These are phyloP conservation scores for Paraphaeosphaeria minitans DNA, from an alignment of 2,329 filamentous ascomycete genomes.

Conservation along the genomic window DNA sequence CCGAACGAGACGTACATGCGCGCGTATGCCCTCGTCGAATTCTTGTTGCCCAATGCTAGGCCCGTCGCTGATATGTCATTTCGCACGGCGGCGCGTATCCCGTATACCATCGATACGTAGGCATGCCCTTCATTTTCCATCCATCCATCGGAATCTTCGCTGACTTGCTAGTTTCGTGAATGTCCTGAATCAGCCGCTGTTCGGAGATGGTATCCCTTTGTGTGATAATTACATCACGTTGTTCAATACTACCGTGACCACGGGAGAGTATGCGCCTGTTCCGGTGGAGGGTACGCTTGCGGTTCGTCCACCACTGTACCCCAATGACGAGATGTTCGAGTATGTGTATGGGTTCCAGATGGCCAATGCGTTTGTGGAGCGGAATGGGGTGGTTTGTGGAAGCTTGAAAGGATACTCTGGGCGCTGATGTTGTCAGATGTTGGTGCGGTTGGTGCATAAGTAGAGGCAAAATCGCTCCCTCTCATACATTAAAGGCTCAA, in stretches of 20 bases:
- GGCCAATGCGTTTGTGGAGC: conserved; percentile 49
- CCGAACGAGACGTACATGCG: conserved; percentile 20
- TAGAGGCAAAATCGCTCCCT: too few relatives aligned
- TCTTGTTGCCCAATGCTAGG: conserved; percentile 19
- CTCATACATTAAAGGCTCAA: too few relatives aligned
- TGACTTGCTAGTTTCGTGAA: conserved; percentile 48
- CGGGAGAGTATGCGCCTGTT: conserved; percentile 36
- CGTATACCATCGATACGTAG: conserved; percentile 18
- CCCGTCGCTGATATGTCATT: conserved; percentile 26
- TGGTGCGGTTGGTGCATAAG: too few relatives aligned
- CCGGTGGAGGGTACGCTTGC: conserved; percentile 41
- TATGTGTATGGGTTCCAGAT: conserved; percentile 43
- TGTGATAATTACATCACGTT: conserved; percentile 55
- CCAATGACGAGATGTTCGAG: conserved; percentile 30
- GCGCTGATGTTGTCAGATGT: background rate
- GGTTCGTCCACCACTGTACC: conserved; percentile 35
- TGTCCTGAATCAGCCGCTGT: conserved; percentile 61
- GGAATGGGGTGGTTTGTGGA: conserved; percentile 43
- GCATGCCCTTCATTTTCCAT: conserved; percentile 49
- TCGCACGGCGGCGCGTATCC: conserved; percentile 23
- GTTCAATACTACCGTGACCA: conserved; percentile 54
- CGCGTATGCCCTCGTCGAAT: background rate
- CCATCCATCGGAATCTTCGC: too few relatives aligned
- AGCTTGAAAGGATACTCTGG: conserved; percentile 33
- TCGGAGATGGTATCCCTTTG: conserved; percentile 43